Evolutionary conservation across 352 stramenopile species (phyloP), one percentile per base, ranked within the genome.

Genomic region (Globisporangium apiculatum): DNA sequence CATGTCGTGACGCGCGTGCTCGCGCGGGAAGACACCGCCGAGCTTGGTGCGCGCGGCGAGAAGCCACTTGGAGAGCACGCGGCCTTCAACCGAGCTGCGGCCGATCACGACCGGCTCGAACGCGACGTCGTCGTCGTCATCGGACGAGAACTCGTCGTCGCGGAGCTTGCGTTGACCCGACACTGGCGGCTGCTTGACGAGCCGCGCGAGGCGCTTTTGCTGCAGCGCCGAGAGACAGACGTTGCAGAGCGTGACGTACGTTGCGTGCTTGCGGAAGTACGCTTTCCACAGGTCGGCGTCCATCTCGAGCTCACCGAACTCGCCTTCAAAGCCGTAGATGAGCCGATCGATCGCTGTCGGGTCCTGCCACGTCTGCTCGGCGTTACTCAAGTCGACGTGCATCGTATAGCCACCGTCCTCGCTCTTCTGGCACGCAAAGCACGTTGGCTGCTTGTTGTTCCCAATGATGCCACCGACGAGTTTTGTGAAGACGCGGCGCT

Each of bases 41-140:
- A 99, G 65, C 5, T 90, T 86, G 55, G 80, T 89, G n/a, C 95
- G 79, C 11, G 92, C 89, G 15, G 94, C 95, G 37, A 91, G 54
- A 14, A 98, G 68, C 95, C 96, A 99, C 64, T 98, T 98, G 42
- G 66, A 85, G 72, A 99, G 89, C 69, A 98, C 94, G 10, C 84
- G 77, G 7, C 95, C 95, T 75, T 98, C 91, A 35, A 84, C 75
- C 15, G 94, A 96, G 7, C 68, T 85, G 15, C 91, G 79, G 14
- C 83, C 82, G 12, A 99, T 86, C 5, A 98, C 84, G 1, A 99
- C 75, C 5, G 92, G 90, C 48, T 98, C 92, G 70, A 98, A 98
- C 14, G 87, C 66, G 11, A 87, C 73, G 47, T 79, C 69, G 24
- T 89, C 76, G 47, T 98, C 94, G 52, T 97, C 89, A 55, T 98